Evolutionary conservation across 768 basidiomycete species (phyloP).

Genomic region (Podaxis rugospora): DNA sequence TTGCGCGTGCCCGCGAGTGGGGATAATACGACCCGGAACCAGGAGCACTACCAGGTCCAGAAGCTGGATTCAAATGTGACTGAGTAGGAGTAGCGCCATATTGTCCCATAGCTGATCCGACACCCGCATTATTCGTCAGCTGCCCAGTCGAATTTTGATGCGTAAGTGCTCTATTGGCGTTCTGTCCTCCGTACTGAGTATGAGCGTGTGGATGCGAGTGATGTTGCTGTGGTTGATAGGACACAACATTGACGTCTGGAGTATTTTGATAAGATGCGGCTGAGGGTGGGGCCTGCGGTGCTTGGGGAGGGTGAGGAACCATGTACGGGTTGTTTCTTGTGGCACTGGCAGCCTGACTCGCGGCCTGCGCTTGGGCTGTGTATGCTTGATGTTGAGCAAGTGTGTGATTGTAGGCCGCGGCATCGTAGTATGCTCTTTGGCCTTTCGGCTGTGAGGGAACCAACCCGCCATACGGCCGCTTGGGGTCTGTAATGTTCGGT

Average conservation of each 20-base stretch:
- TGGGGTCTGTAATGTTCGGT: conserved; percentile 50
- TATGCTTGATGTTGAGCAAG: conserved; percentile 92
- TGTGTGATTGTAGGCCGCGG: conserved; percentile 92
- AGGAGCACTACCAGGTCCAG: conserved; percentile 26
- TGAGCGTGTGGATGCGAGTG: conserved; percentile 9
- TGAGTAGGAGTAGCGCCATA: conserved; percentile 15
- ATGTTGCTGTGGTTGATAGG: conserved; percentile 15
- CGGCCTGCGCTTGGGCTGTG: conserved; percentile 79
- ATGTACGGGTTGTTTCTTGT: conserved; percentile 79
- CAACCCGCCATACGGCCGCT: conserved; percentile 90
- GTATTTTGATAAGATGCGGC: conserved; percentile 22
- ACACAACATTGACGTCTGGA: conserved; percentile 25
- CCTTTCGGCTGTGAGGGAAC: conserved; percentile 87
- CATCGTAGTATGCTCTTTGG: conserved; percentile 84
- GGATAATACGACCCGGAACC: conserved; percentile 63
- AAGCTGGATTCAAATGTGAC: conserved; percentile 45
- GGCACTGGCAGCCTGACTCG: conserved; percentile 65
- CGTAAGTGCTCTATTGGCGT: not conserved
- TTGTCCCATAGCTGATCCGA: conserved; percentile 25
- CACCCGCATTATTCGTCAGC: conserved; percentile 19
- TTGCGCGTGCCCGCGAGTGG: conserved; percentile 71
- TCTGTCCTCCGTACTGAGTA: conserved; percentile 7
- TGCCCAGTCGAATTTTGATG: conserved; percentile 38
- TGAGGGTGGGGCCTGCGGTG: conserved; percentile 19
- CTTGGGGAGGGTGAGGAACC: conserved; percentile 40